Percentiles rank a stretch among this genome's conserved stretches.
phyloP scores from a whole-genome alignment of 1,284 basidiomycete species.

The Ganoderma sinense region DNA sequence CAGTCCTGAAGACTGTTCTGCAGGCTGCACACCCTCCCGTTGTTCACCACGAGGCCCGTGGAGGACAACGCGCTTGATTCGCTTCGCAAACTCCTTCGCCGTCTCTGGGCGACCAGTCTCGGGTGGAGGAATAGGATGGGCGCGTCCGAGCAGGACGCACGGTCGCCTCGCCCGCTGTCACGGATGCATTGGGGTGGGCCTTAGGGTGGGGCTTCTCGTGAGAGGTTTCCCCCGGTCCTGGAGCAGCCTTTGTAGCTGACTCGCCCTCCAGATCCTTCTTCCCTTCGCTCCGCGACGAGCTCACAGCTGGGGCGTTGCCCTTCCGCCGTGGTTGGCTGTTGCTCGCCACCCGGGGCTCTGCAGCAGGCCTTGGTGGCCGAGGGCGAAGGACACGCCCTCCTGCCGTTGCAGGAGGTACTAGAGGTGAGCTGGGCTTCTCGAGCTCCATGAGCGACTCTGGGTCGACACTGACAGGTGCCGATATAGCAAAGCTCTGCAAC shows the following conservation, averaged over 20 bases:
- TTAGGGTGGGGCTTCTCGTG: neutral
- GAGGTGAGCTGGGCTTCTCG: neutral
- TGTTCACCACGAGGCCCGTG: slow-evolving; percentile 2
- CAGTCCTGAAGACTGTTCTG: neutral
- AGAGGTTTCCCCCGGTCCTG: neutral
- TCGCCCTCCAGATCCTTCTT: neutral
- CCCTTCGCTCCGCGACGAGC: neutral
- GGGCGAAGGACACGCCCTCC: neutral
- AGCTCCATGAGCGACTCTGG: neutral
- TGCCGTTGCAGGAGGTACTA: neutral
- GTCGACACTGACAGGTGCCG: neutral
- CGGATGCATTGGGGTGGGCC: neutral
- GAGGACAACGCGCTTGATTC: slow-evolving; percentile 19
- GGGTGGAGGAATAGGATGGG: neutral
- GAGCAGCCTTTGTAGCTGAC: neutral
- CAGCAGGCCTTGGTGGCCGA: neutral
- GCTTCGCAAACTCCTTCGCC: slow-evolving; percentile 17
- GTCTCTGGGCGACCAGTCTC: slow-evolving; percentile 22
- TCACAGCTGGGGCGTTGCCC: neutral
- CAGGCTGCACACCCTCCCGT: neutral
- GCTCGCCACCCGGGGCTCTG: neutral
- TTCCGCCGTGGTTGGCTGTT: fast-evolving
- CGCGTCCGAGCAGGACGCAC: neutral
- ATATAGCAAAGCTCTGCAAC: neutral
- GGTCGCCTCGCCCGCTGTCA: neutral